A percentile compares a stretch with the other conserved stretches of the same genome.
Evolutionary conservation across 176 grass and related monocot genomes (phyloP).

Genomic region (Eremochloa ophiuroides): DNA sequence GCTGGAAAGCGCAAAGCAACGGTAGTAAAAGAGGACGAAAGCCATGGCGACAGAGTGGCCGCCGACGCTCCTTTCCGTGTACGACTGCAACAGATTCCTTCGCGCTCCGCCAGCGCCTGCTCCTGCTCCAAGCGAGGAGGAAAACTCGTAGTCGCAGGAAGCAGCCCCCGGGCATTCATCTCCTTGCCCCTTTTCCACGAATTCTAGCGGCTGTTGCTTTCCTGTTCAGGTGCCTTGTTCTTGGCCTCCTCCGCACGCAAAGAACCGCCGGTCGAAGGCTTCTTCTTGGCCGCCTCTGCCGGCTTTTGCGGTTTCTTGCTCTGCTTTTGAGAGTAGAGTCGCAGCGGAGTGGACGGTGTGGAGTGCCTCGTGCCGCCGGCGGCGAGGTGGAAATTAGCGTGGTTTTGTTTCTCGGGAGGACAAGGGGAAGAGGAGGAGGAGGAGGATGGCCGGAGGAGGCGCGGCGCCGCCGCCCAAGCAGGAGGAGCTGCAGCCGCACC

Average conservation of each 20-base stretch:
- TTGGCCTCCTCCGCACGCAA: conserved; percentile 33
- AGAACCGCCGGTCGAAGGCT: conserved; percentile 16
- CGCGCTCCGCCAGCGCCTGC: background rate
- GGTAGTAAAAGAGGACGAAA: background rate
- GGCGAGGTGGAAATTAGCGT: background rate
- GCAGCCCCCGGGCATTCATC: background rate
- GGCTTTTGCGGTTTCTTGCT: background rate
- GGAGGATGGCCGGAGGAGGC: conserved; percentile 48
- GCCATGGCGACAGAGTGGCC: conserved; percentile 11
- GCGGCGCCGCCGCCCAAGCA: conserved; percentile 76
- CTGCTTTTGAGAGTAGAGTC: background rate
- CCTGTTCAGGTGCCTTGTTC: background rate
- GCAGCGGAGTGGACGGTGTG: background rate
- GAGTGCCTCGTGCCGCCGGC: background rate
- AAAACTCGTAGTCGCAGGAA: background rate
- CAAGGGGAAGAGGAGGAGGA: background rate
- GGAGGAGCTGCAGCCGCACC: conserved; percentile 78
- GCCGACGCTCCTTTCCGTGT: background rate
- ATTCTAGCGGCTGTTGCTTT: conserved; percentile 1
- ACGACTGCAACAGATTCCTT: conserved; percentile 17
- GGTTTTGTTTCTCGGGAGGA: background rate
- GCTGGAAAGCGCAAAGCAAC: background rate
- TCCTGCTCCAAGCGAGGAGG: background rate
- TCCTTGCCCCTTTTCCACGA: background rate
- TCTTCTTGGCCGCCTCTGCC: background rate